These are phyloP conservation scores for Xylaria hypoxylon DNA, from an alignment of 2,329 filamentous ascomycete genomes.

Conservation along the genomic window DNA sequence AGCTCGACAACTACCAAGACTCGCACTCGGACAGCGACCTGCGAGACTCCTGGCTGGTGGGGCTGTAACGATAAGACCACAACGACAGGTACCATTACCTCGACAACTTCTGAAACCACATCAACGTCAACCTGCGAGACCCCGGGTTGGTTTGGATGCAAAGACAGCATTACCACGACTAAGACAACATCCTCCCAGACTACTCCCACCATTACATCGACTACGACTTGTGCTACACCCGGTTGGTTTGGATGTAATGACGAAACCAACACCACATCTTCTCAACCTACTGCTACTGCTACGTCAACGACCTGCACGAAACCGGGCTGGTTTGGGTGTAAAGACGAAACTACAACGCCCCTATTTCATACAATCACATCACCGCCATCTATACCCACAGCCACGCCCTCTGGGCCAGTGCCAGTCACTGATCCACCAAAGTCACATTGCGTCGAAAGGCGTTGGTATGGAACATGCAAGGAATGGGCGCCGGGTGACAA, in stretches of 20 bases:
- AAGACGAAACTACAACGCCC: slow-evolving; percentile 59
- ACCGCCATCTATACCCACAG: slow-evolving; percentile 43
- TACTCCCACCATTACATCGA: slow-evolving; percentile 55
- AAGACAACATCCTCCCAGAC: slow-evolving; percentile 56
- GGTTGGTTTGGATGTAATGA: slow-evolving; percentile 71
- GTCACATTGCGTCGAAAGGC: slow-evolving; percentile 44
- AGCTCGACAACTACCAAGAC: slow-evolving; percentile 69
- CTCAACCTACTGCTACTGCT: slow-evolving; percentile 56
- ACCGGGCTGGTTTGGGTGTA: slow-evolving; percentile 72
- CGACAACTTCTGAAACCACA: slow-evolving; percentile 54
- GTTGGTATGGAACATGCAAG: slow-evolving; percentile 49
- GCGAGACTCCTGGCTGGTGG: slow-evolving; percentile 92
- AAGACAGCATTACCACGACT: slow-evolving; percentile 68
- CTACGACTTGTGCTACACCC: slow-evolving; percentile 38
- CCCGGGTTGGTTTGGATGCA: slow-evolving; percentile 75
- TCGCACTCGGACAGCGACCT: slow-evolving; percentile 82
- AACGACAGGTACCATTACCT: slow-evolving; percentile 57
- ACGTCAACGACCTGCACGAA: slow-evolving; percentile 64
- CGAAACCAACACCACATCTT: slow-evolving; percentile 61
- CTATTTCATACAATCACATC: slow-evolving; percentile 46
- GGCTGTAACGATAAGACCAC: slow-evolving; percentile 78
- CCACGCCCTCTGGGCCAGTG: slow-evolving; percentile 33
- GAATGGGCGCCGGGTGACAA: slow-evolving; percentile 39
- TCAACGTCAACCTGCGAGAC: slow-evolving; percentile 69
- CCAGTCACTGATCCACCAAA: slow-evolving; percentile 34